These are phyloP conservation scores for Saccharomyces hybrid DNA, from an alignment of 1,139 yeast species.

Conservation along the genomic window DNA sequence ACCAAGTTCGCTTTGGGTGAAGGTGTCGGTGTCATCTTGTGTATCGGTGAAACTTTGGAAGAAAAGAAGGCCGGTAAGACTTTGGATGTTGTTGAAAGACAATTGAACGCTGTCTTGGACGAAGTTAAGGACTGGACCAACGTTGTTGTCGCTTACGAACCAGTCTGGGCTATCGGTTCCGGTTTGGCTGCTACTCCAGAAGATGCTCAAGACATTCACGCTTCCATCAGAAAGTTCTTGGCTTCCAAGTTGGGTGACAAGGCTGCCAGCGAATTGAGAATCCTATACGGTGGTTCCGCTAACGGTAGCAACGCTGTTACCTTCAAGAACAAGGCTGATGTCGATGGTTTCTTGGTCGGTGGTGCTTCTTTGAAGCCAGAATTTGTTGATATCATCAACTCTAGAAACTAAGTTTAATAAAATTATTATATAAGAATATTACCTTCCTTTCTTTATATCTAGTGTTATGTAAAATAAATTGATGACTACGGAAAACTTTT, in stretches of 20 bases:
- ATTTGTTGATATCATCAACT: conserved; percentile 89
- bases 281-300: conserved; percentile 98
- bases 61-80: conserved; percentile 89
- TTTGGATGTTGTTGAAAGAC: conserved; percentile 79
- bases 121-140: conserved; percentile 84
- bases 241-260: conserved; percentile 67
- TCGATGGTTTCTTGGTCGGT: conserved; percentile 98
- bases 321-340: conserved; percentile 87
- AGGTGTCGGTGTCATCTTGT: conserved; percentile 84
- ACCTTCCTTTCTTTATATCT: conserved; percentile 4
- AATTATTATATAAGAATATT: background rate
- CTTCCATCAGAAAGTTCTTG: conserved; percentile 77
- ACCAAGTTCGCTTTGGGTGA: conserved; percentile 87
- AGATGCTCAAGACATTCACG: conserved; percentile 94
- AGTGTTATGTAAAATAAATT: background rate
- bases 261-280: conserved; percentile 73
- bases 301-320: conserved; percentile 89
- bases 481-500: background rate
- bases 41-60: conserved; percentile 96
- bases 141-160: conserved; percentile 96
- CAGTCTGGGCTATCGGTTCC: conserved; percentile 99
- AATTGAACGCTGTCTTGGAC: conserved; percentile 81
- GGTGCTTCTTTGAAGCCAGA: conserved; percentile 99
- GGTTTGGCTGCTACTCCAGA: conserved; percentile 98
- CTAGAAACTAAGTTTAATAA: conserved; percentile 55